Percentiles rank a stretch among this genome's conserved stretches.
Evolutionary conservation across 2,329 filamentous ascomycete species (phyloP).

Genomic region (Sporothrix pseudoabietina): DNA sequence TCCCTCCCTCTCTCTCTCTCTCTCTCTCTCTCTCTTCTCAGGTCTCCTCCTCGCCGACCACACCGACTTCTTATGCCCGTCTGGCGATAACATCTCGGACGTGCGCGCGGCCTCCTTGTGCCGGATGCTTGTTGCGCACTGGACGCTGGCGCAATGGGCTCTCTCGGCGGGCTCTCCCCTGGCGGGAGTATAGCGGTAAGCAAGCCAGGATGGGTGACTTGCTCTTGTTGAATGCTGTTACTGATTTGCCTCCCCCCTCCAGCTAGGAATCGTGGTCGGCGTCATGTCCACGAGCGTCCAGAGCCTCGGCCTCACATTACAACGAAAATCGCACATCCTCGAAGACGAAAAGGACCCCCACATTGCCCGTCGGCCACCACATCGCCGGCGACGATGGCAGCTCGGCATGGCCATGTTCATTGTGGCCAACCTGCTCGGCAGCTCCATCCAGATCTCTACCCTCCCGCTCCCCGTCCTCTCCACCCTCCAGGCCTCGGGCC

Average conservation of each 20-base stretch:
- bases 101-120: conserved; percentile 23
- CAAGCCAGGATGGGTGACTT: not conserved
- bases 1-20: not conserved
- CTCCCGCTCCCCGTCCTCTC: conserved; percentile 91
- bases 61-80: conserved; percentile 29
- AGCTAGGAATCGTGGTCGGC: conserved; percentile 93
- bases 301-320: conserved; percentile 89
- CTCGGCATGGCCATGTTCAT: conserved; percentile 97
- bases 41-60: not conserved
- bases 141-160: conserved; percentile 61
- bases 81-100: conserved; percentile 25
- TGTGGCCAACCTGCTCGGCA: conserved; percentile 88
- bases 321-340: conserved; percentile 96
- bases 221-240: conserved; percentile 4
- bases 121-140: conserved; percentile 52
- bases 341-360: conserved; percentile 89
- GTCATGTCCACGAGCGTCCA: conserved; percentile 92
- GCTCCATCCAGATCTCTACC: conserved; percentile 96
- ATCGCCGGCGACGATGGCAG: conserved; percentile 91
- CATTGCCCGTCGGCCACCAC: conserved; percentile 79
- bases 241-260: conserved; percentile 25
- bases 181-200: conserved; percentile 75
- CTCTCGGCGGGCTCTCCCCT: conserved; percentile 74
- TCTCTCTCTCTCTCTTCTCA: not conserved
- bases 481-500: conserved; percentile 89